These are phyloP conservation scores for Chrysosporium queenslandicum DNA, from an alignment of 2,329 filamentous ascomycete species.

Conservation along the genomic window DNA sequence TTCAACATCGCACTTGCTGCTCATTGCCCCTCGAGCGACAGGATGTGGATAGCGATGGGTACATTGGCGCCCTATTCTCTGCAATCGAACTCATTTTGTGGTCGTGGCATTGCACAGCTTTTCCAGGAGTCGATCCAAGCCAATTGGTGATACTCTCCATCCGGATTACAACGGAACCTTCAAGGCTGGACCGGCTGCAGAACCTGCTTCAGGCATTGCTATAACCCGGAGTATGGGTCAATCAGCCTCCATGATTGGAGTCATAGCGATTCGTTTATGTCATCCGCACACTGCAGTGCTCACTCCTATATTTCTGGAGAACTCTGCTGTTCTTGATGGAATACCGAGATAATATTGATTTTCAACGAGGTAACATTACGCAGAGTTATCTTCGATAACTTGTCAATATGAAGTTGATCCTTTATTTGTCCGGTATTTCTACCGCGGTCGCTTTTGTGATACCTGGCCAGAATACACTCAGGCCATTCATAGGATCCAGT, in stretches of 20 bases:
- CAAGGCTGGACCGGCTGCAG: no score
- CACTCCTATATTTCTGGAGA: neutral
- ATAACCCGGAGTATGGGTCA: neutral
- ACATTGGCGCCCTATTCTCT: no score
- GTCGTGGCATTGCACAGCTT: no score
- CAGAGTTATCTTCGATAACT: neutral
- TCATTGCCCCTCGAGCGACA: no score
- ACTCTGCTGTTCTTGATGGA: neutral
- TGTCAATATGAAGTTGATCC: constrained; percentile 39
- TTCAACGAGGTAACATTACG: no score
- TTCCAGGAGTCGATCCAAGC: neutral
- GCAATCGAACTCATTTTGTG: no score
- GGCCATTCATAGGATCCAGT: constrained; percentile 13
- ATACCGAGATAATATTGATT: no score
- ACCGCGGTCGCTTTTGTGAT: constrained; percentile 42
- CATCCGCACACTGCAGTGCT: neutral
- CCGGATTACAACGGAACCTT: neutral
- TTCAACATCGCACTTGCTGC: no score
- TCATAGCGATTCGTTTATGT: neutral
- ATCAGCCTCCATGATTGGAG: neutral
- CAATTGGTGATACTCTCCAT: no score
- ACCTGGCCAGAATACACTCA: constrained; percentile 40
- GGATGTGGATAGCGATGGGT: no score
- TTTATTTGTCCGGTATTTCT: constrained; percentile 39
- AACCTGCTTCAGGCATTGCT: no score